phyloP scores from a whole-genome alignment of 176 grass and related monocot species.

The Zea luxurians region DNA sequence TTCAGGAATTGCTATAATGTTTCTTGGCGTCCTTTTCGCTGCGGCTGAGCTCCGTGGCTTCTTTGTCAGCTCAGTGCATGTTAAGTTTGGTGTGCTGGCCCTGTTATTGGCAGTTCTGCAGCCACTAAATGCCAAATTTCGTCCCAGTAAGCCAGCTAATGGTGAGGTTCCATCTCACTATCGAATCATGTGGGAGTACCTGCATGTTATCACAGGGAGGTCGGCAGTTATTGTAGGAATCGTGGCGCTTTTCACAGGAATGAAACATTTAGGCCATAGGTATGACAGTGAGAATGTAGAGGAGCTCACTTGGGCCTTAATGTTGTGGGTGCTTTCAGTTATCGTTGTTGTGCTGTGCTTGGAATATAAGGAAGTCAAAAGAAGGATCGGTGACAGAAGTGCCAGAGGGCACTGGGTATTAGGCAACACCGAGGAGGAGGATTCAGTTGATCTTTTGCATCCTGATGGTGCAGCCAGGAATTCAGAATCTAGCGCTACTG shows the following conservation, averaged over 20 bases:
- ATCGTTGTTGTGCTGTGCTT: conserved; percentile 61
- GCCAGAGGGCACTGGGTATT: conserved; percentile 67
- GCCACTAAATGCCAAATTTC: conserved; percentile 79
- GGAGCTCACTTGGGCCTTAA: conserved; percentile 78
- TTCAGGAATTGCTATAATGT: conserved; percentile 70
- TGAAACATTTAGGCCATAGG: conserved; percentile 85
- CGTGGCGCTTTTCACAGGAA: conserved; percentile 70
- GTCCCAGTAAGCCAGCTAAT: conserved; percentile 56
- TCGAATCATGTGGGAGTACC: conserved; percentile 78
- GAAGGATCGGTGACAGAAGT: conserved; percentile 37
- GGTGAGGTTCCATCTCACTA: conserved; percentile 50
- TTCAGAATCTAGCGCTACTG: conserved; percentile 54
- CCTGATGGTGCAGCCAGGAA: conserved; percentile 48
- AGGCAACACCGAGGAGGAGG: conserved; percentile 80
- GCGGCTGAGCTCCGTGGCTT: conserved; percentile 70
- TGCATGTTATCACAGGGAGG: conserved; percentile 81
- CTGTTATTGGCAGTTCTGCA: conserved; percentile 63
- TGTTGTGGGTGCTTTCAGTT: conserved; percentile 71
- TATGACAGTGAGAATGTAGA: conserved; percentile 87
- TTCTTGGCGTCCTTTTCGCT: conserved; percentile 78
- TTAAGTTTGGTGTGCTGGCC: conserved; percentile 83
- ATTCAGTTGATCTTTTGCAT: conserved; percentile 82
- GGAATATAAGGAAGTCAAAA: conserved; percentile 72
- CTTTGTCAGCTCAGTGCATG: conserved; percentile 62
- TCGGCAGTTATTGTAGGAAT: conserved; percentile 64